A percentile compares a stretch with the other conserved stretches of the same genome.
phyloP scores from a whole-genome alignment of 495 filamentous ascomycete genomes.

The Haplographium delicatum region DNA sequence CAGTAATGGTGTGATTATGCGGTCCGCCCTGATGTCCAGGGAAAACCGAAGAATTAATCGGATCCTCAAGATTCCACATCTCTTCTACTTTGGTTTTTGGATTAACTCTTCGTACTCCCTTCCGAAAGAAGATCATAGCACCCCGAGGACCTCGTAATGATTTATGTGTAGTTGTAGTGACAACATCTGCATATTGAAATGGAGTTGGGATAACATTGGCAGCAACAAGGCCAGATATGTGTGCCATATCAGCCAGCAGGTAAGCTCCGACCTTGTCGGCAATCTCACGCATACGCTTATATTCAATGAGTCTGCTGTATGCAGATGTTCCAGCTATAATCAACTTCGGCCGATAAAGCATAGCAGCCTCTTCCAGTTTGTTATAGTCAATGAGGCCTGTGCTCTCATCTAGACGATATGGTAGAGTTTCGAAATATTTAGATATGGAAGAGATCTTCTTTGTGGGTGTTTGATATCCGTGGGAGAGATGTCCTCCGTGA shows the following conservation, averaged over 20 bases:
- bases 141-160: constrained; percentile 90
- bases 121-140: constrained; percentile 97
- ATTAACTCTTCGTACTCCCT: constrained; percentile 78
- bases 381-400: constrained; percentile 95
- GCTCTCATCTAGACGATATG: constrained; percentile 83
- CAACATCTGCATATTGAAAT: constrained; percentile 86
- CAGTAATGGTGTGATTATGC: constrained; percentile 98
- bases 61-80: constrained; percentile 85
- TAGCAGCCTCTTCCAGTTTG: constrained; percentile 76
- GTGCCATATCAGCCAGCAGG: constrained; percentile 93
- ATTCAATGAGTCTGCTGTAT: constrained; percentile 93
- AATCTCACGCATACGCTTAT: constrained; percentile 79
- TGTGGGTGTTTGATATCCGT: constrained; percentile 94
- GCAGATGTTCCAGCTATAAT: constrained; percentile 93
- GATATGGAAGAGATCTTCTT: constrained; percentile 99
- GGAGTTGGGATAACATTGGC: constrained; percentile 84
- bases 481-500: constrained; percentile 93
- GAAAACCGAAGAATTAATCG: constrained; percentile 96
- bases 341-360: constrained; percentile 87
- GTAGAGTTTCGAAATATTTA: constrained; percentile 97
- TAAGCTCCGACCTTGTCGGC: constrained; percentile 89
- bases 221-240: constrained; percentile 91
- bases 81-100: constrained; percentile 78
- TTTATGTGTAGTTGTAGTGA: constrained; percentile 99
- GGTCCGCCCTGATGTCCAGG: constrained; percentile 98